These are phyloP conservation scores for Phytophthora pini DNA, from an alignment of 352 stramenopile genomes.

Conservation along the genomic window DNA sequence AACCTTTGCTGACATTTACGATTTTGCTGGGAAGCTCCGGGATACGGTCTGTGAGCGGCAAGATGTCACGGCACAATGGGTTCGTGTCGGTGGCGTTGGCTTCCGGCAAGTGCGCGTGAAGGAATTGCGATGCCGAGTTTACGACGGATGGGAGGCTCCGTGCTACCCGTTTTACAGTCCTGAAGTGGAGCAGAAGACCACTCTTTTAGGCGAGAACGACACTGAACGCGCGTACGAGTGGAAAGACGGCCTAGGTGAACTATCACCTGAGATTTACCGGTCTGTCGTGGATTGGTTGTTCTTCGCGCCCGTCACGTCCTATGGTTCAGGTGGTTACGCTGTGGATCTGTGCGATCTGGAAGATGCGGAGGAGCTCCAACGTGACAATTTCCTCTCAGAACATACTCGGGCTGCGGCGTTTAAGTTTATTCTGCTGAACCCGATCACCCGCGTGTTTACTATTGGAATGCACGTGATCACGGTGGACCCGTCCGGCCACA, in stretches of 20 bases:
- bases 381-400: constrained; percentile 79
- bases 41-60: constrained; percentile 66
- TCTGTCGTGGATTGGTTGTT: constrained; percentile 60
- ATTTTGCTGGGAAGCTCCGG: constrained; percentile 63
- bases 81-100: constrained; percentile 76
- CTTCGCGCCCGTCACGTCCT: constrained; percentile 52
- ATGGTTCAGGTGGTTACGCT: constrained; percentile 72
- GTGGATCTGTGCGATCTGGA: constrained; percentile 75
- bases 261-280: constrained; percentile 65
- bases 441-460: constrained; percentile 89
- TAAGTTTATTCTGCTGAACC: constrained; percentile 90
- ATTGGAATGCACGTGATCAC: constrained; percentile 87
- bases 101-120: constrained; percentile 87
- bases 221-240: constrained; percentile 61
- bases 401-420: constrained; percentile 84
- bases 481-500: constrained; percentile 79
- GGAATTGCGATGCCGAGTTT: constrained; percentile 71
- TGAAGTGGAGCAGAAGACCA: constrained; percentile 54
- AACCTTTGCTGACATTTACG: constrained; percentile 80
- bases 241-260: constrained; percentile 63
- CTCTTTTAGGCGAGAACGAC: constrained; percentile 50
- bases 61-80: constrained; percentile 69
- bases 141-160: constrained; percentile 60
- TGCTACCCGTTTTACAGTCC: constrained; percentile 81
- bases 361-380: constrained; percentile 64